These are phyloP conservation scores for Lagenidium sp. DNA, from an alignment of 352 stramenopile genomes.

Conservation along the genomic window DNA sequence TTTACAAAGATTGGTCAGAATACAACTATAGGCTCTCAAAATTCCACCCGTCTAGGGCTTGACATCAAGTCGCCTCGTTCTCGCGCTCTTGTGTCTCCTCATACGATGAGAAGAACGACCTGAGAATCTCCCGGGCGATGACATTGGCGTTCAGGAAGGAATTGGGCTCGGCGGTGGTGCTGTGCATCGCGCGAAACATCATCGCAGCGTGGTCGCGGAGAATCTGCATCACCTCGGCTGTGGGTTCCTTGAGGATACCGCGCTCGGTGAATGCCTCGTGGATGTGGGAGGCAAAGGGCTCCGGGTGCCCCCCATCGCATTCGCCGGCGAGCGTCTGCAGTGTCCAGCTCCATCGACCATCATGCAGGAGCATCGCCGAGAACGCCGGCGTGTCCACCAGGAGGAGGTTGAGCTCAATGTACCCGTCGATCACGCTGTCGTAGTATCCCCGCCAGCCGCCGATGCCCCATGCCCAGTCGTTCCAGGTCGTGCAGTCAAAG, in stretches of 20 bases:
- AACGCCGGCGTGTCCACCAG: slow-evolving; percentile 2
- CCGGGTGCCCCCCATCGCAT: neutral
- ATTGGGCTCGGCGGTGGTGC: no score
- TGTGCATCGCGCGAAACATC: slow-evolving; percentile 12
- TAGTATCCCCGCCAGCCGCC: neutral
- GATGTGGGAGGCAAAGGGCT: neutral
- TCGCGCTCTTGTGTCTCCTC: no score
- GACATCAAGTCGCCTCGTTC: no score
- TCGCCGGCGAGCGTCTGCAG: neutral
- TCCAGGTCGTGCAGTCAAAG: neutral
- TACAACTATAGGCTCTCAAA: no score
- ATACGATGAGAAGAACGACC: no score
- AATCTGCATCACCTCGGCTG: slow-evolving; percentile 3
- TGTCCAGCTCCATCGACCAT: neutral
- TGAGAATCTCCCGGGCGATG: no score
- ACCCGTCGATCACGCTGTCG: slow-evolving; percentile 5
- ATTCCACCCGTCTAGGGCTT: no score
- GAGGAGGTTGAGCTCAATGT: slow-evolving; percentile 10
- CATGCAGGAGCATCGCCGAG: neutral
- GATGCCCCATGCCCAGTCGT: neutral
- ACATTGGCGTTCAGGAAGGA: no score
- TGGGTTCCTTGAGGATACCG: slow-evolving; percentile 4
- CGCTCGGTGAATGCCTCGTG: slow-evolving; percentile 5
- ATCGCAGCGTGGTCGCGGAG: slow-evolving; percentile 6
- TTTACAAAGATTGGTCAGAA: no score